Evolutionary conservation across 2,329 filamentous ascomycete species (phyloP).

Genomic region (Huntiella abstrusa): DNA sequence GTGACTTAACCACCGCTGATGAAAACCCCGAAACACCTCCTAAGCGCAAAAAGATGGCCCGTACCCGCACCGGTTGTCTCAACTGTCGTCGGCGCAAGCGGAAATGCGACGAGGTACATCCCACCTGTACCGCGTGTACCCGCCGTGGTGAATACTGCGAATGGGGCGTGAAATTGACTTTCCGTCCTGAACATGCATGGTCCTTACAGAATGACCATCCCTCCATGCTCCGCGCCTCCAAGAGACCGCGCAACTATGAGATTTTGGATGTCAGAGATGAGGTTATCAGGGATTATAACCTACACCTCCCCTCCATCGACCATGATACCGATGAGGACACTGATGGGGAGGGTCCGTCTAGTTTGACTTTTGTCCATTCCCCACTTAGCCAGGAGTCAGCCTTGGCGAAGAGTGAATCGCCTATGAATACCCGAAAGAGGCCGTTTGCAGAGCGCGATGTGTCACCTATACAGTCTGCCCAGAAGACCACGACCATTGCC

Average conservation of each 20-base stretch:
- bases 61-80: conserved; percentile 20
- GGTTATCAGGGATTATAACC: conserved; percentile 20
- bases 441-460: neutral
- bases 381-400: neutral
- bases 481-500: neutral
- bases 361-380: neutral
- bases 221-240: conserved; percentile 18
- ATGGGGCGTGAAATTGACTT: conserved; percentile 22
- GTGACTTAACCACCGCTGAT: neutral
- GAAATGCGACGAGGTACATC: conserved; percentile 21
- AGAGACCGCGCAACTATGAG: conserved; percentile 17
- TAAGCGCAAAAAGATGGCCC: conserved; percentile 16
- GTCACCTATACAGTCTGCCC: neutral
- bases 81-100: conserved; percentile 23
- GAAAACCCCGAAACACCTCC: conserved; percentile 7
- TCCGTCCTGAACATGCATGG: conserved; percentile 21
- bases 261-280: conserved; percentile 21
- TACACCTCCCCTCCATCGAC: conserved; percentile 13
- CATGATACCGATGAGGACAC: conserved; percentile 10
- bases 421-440: neutral
- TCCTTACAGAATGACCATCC: conserved; percentile 18
- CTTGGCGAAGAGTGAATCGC: neutral
- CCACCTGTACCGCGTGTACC: conserved; percentile 19
- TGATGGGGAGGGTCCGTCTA: conserved; percentile 2
- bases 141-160: conserved; percentile 18